These are phyloP conservation scores for Evernia prunastri DNA, from an alignment of 495 filamentous ascomycete species.

Conservation along the genomic window DNA sequence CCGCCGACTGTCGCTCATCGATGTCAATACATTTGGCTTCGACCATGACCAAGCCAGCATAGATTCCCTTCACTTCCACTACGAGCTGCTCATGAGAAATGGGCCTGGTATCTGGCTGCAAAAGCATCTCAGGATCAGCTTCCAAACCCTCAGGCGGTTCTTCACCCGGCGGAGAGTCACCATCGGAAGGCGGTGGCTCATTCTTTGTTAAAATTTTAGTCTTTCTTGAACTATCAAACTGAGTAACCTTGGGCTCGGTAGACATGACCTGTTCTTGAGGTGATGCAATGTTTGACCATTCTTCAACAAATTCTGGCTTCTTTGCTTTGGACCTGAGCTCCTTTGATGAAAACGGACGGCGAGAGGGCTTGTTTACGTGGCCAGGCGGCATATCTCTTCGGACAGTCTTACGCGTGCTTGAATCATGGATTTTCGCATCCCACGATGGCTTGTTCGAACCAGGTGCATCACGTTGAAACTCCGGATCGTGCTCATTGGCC, in stretches of 20 bases:
- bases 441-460: neutral
- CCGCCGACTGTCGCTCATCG: slow-evolving; percentile 30
- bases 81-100: slow-evolving; percentile 72
- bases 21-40: slow-evolving; percentile 46
- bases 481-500: neutral
- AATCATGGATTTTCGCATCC: neutral
- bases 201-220: neutral
- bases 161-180: neutral
- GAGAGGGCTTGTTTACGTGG: neutral
- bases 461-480: neutral
- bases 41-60: slow-evolving; percentile 44
- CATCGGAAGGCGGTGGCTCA: neutral
- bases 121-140: slow-evolving; percentile 30
- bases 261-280: neutral
- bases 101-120: slow-evolving; percentile 56
- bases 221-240: neutral
- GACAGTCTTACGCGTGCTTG: neutral
- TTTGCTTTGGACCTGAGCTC: neutral
- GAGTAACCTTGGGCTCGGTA: neutral
- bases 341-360: neutral
- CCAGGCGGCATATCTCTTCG: neutral
- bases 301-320: neutral
- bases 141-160: neutral
- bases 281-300: neutral
- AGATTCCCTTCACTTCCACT: slow-evolving; percentile 40